Percentiles rank a stretch among this genome's conserved stretches.
Evolutionary conservation across 2,329 filamentous ascomycete genomes (phyloP).

Genomic region (Plectosphaerella sp.): DNA sequence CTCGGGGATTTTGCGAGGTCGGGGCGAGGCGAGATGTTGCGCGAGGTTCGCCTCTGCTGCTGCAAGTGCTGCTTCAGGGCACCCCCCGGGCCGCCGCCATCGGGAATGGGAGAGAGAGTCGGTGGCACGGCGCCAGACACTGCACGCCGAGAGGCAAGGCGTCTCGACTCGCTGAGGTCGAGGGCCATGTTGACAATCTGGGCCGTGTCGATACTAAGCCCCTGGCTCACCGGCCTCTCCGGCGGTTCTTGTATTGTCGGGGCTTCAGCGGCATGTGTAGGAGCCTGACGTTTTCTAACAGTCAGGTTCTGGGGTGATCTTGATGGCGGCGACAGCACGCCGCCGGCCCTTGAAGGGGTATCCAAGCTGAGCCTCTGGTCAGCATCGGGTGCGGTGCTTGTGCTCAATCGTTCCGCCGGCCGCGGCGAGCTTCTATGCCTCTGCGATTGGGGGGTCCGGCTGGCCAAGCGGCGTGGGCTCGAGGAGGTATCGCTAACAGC

Average conservation of each 20-base stretch:
- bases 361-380: constrained; percentile 3
- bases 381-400: constrained; percentile 7
- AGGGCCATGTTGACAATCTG: constrained; percentile 93
- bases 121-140: constrained; percentile 47
- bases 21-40: constrained; percentile 56
- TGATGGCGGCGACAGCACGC: constrained; percentile 4
- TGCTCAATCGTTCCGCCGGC: constrained; percentile 5
- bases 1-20: constrained; percentile 36
- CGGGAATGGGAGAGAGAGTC: constrained; percentile 46
- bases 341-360: constrained; percentile 2
- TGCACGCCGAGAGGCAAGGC: constrained; percentile 56
- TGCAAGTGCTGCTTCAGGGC: constrained; percentile 67
- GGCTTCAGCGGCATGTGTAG: constrained; percentile 13
- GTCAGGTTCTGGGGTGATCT: constrained; percentile 5
- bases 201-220: constrained; percentile 69
- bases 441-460: constrained; percentile 10
- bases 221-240: constrained; percentile 14
- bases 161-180: constrained; percentile 77
- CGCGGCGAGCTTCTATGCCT: constrained; percentile 6
- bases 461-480: constrained; percentile 20
- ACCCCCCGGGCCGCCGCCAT: constrained; percentile 44
- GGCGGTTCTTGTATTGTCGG: constrained; percentile 7
- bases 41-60: constrained; percentile 61
- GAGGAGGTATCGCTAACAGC: constrained; percentile 24
- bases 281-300: constrained; percentile 10